Evolutionary conservation across 768 basidiomycete species (phyloP), one percentile per base, ranked within the genome.

Genomic region (Pisolithus microcarpus): DNA sequence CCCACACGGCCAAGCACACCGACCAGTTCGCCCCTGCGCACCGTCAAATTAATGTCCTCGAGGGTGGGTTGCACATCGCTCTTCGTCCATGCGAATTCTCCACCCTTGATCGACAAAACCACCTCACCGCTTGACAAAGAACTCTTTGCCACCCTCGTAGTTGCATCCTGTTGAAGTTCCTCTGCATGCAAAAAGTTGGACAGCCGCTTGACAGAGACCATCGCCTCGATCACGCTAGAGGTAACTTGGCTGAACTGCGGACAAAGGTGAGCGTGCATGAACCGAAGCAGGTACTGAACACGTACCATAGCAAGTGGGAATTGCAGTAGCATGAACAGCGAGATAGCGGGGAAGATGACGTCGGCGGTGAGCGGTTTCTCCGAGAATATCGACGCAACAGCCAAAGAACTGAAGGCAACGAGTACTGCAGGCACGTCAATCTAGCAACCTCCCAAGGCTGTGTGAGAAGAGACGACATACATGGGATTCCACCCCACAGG

Each of bases 311-410:
- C 86, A 21, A 94, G 72, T 1, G 91, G 91, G 69, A 93, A 93
- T 51, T 85, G 82, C 28, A 95, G 71, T 0, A 95, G 73, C 81
- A 89, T 84, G 71, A 92, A 94, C 28, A 94, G 70, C 0, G 90
- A 85, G 54, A 98, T 92, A 0, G 90, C 84, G n/a, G 95, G 95
- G 77, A 98, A 98, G 56, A 97, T 94, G 46, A 91, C 72, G 55
- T 96, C 93, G 0, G 87, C 80, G 0, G 95, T 97, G 1, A 98
- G 67, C 4, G 92, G 89, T 26, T 64, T 75, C 1, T 75, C 65
- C 4, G 82, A 81, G 1, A 77, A 75, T 16, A 73, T 59, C 0
- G 88, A 82, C 7, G 87, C 87, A 0, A 77, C 77, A 7, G 87
- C 82, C 57, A 94, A 87, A 0, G 89, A 91, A 60, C 85, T 83